These are phyloP conservation scores for Camelina laxa DNA, from an alignment of 345 rosid genomes.

Conservation along the genomic window DNA sequence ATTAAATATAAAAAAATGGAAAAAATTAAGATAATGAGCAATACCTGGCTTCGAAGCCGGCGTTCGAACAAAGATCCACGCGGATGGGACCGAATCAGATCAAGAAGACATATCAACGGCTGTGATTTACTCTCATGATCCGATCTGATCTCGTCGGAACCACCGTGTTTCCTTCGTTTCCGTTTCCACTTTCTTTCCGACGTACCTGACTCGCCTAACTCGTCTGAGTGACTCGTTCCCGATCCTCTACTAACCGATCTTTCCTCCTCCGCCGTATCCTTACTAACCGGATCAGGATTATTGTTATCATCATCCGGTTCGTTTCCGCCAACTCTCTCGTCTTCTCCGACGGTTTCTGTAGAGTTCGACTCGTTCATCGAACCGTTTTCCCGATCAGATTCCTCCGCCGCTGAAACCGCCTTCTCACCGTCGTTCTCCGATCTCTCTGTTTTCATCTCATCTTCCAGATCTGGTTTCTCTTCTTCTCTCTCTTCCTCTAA, in stretches of 20 bases:
- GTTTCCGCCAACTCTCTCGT: slow-evolving; percentile 11
- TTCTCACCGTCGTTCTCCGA: slow-evolving; percentile 42
- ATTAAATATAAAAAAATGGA: neutral
- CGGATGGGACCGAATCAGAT: slow-evolving; percentile 62
- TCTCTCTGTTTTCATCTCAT: slow-evolving; percentile 29
- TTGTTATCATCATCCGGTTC: slow-evolving; percentile 42
- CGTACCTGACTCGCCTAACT: slow-evolving; percentile 57
- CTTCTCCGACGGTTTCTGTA: slow-evolving; percentile 49
- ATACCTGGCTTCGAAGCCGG: slow-evolving; percentile 66
- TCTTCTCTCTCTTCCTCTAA: slow-evolving; percentile 41
- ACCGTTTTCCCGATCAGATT: slow-evolving; percentile 62
- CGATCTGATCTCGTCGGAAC: slow-evolving; percentile 42
- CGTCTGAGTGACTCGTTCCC: slow-evolving; percentile 46
- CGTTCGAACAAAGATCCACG: slow-evolving; percentile 61
- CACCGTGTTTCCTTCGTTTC: slow-evolving; percentile 40
- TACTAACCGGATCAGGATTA: slow-evolving; percentile 48
- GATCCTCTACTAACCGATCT: slow-evolving; percentile 34
- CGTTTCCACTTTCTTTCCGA: slow-evolving; percentile 52
- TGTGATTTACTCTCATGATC: slow-evolving; percentile 48
- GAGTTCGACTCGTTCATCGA: slow-evolving; percentile 86
- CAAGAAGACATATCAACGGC: slow-evolving; percentile 56
- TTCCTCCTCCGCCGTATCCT: slow-evolving; percentile 38
- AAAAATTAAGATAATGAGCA: slow-evolving; percentile 6
- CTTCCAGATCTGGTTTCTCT: slow-evolving; percentile 46
- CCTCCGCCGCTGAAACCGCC: slow-evolving; percentile 39